A percentile compares a stretch with the other conserved stretches of the same genome.
Conservation (phyloP, 2,329 filamentous ascomycete genomes). For the Cercospora citrullina region DNA sequence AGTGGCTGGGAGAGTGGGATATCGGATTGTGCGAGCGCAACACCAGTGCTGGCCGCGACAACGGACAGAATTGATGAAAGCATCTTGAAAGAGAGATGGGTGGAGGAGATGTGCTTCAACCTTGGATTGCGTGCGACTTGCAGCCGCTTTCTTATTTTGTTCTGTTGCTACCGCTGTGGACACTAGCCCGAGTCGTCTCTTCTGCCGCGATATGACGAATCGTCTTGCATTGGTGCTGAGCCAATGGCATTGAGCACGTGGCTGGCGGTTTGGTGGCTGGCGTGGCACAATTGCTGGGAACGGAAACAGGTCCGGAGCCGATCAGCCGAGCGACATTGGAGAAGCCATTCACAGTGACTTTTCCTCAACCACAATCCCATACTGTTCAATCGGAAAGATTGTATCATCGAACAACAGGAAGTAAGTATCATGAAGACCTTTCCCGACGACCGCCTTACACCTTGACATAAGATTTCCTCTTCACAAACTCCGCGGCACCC, state of each 20-base stretch:
- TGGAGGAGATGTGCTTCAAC: neutral
- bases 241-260: conserved; percentile 16
- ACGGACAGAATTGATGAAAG: neutral
- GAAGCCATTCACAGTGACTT: neutral
- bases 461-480: neutral
- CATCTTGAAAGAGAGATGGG: neutral
- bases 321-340: neutral
- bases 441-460: too few relatives aligned
- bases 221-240: conserved; percentile 1
- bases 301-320: neutral
- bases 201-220: conserved; percentile 9
- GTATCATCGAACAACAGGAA: too few relatives aligned
- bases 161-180: neutral
- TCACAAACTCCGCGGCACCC: neutral
- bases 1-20: conserved; percentile 49
- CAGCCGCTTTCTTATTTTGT: neutral
- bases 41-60: conserved; percentile 15
- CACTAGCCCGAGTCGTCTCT: conserved; percentile 5
- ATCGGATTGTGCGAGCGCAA: conserved; percentile 34
- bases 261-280: neutral
- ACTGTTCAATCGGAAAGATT: too few relatives aligned
- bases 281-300: neutral
- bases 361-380: neutral
- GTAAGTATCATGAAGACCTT: too few relatives aligned
- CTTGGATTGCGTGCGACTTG: neutral